A percentile compares a stretch with the other conserved stretches of the same genome.
These are phyloP conservation scores for Tylopilus subfusipes DNA, from an alignment of 768 basidiomycete species.

Conservation along the genomic window DNA sequence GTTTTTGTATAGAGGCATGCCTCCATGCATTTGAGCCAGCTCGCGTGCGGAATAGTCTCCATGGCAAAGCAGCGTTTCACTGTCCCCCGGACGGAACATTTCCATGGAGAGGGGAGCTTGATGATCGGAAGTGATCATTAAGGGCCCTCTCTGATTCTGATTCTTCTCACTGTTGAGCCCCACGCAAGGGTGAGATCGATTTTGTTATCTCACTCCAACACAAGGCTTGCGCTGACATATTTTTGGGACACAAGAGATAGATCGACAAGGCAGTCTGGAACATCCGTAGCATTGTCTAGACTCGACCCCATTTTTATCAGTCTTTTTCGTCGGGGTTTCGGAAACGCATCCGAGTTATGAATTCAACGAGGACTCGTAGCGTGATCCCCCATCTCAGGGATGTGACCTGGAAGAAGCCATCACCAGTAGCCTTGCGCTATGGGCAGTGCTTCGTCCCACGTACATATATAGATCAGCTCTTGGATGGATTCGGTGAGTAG, in stretches of 20 bases:
- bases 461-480: slow-evolving; percentile 63
- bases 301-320: slow-evolving; percentile 74
- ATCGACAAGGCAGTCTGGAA: slow-evolving; percentile 77
- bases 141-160: slow-evolving; percentile 63
- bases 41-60: slow-evolving; percentile 37
- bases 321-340: slow-evolving; percentile 76
- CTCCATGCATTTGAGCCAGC: slow-evolving; percentile 75
- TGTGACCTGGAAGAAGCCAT: slow-evolving; percentile 68
- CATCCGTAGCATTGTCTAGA: slow-evolving; percentile 61
- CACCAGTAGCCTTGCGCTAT: slow-evolving; percentile 8
- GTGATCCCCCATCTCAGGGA: slow-evolving; percentile 67
- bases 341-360: slow-evolving; percentile 83
- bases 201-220: slow-evolving; percentile 6
- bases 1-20: slow-evolving; percentile 69
- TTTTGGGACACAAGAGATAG: slow-evolving; percentile 67
- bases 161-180: slow-evolving; percentile 68
- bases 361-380: slow-evolving; percentile 75
- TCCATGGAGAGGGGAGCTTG: slow-evolving; percentile 69
- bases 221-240: slow-evolving; percentile 8
- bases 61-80: slow-evolving; percentile 35
- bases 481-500: slow-evolving; percentile 51
- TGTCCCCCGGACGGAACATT: slow-evolving; percentile 51
- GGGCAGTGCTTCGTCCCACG: slow-evolving; percentile 12
- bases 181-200: slow-evolving; percentile 48
- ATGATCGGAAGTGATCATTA: slow-evolving; percentile 73